Evolutionary conservation across 2,329 filamentous ascomycete species (phyloP), one percentile per base, ranked within the genome.

Genomic region (Neocatenulostroma microsporum): DNA sequence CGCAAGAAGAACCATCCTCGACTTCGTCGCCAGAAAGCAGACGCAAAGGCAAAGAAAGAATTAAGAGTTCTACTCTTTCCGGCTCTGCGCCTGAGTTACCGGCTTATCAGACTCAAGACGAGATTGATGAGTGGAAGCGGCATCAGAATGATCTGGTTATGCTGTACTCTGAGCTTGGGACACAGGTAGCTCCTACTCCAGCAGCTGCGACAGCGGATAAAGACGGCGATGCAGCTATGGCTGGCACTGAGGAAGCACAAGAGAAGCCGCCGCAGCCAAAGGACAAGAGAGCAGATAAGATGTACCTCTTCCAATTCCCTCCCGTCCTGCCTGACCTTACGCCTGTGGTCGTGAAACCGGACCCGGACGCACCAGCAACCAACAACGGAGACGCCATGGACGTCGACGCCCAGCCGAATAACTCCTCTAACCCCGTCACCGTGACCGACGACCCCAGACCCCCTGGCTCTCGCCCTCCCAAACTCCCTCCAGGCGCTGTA

Each of bases 281-380:
- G 23, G 41, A 45, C 21, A 45, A 44, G 26, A 63, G 68, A 13
- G 60, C 70, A 23, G 70, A 76, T 36, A 69, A 72, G 39, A 65
- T 77, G 36, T 80, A 80, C 53, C 64, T 80, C 34, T 74, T 80
- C 55, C 77, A 80, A 55, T 72, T 80, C 49, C 77, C 77, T 10
- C 75, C 77, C 1, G 66, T 77, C 40, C 70, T 78, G 3, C 77
- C 77, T 4, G 70, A 72, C 40, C 66, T 80, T 17, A 48, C 63
- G 23, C 51, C 66, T 8, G 60, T 67, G 1, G 51, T 28, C 9
- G 46, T 57, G 23, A 56, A 60, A 36, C 40, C 48, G 19, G 55
- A 60, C 17, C 37, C 46, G 18, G 49, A 51, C 37, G 34, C 48
- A 39, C 34, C 43, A 20, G 37, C 40, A 19, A n/a, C n/a, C 7